Evolutionary conservation across 441 rosid genomes (phyloP), one percentile per base, ranked within the genome.

Genomic region (Pelargonium exstipulatum): DNA sequence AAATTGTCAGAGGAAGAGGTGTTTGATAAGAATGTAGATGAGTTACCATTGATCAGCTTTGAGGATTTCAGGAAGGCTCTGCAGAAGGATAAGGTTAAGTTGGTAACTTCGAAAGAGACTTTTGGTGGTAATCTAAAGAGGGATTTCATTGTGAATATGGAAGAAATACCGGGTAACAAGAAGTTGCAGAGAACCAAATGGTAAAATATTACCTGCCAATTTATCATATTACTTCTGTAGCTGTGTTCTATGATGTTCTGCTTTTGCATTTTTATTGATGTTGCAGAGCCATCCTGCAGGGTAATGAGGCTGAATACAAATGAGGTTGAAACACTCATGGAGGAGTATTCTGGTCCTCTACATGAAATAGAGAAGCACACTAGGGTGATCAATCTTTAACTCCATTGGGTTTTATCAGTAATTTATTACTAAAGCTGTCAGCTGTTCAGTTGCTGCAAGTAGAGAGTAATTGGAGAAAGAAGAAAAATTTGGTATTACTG

Each of bases 131-230:
- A 37, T 46, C 80, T 78, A 43, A 70, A 64, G 73, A 80, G 83
- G 78, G 90, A 88, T 62, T 90, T 89, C 51, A 66, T 89, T 63
- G 90, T 92, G 66, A 85, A 92, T 74, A 87, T 92, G 85, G 86
- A 89, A 81, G 90, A 90, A 20, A 89, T 92, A 73, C 96, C 94
- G 0, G 98, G 98, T 9, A 85, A 82, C 63, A 90, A 86, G 84
- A 85, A 84, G 68, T 83, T 93, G 78, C 97, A 90, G 72, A 87
- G 89, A 81, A 90, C 97, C 24, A 88, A 86, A 89, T 93, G 98
- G 98, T 90, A 79, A 72, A 65, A 65, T 57, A 37, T 53, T 40
- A 13, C 12, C 63, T 16, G 43, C 10, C 1, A 40, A 20, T 65
- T 76, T 29, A 66, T 20, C 35, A 24, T 67, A 24, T 35, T 62